phyloP scores from a whole-genome alignment of 2,329 filamentous ascomycete species.

The Penicillium oxalicum region DNA sequence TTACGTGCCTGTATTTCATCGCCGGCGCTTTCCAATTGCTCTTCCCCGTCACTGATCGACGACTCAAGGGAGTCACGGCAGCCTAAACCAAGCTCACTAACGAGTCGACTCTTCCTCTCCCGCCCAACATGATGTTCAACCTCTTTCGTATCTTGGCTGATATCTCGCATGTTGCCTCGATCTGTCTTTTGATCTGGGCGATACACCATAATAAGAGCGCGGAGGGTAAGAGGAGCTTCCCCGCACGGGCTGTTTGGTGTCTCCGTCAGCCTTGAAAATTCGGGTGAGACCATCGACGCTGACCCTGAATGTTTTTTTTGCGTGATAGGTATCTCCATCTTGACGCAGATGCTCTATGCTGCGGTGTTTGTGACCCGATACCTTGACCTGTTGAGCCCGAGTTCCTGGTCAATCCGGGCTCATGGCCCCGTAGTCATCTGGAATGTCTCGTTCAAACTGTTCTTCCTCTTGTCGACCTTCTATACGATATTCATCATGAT shows the following conservation, averaged over 20 bases:
- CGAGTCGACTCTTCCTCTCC: neutral
- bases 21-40: too few species aligned
- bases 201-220: conserved; percentile 85
- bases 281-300: neutral
- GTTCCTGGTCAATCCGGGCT: conserved; percentile 16
- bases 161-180: conserved; percentile 75
- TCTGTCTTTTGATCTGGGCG: conserved; percentile 82
- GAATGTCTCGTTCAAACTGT: conserved; percentile 69
- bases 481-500: conserved; percentile 89
- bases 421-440: conserved; percentile 8
- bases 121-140: conserved; percentile 24
- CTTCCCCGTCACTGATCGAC: neutral
- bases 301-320: neutral
- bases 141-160: conserved; percentile 75
- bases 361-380: conserved; percentile 83
- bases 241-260: neutral
- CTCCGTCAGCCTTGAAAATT: neutral
- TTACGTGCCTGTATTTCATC: too few species aligned
- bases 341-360: conserved; percentile 81
- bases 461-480: conserved; percentile 76
- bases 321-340: conserved; percentile 70
- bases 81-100: neutral
- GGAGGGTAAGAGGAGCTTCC: conserved; percentile 55
- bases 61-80: neutral
- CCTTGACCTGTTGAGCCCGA: conserved; percentile 64